Conservation (phyloP, 768 basidiomycete species). For the Exsudoporus frostii region DNA sequence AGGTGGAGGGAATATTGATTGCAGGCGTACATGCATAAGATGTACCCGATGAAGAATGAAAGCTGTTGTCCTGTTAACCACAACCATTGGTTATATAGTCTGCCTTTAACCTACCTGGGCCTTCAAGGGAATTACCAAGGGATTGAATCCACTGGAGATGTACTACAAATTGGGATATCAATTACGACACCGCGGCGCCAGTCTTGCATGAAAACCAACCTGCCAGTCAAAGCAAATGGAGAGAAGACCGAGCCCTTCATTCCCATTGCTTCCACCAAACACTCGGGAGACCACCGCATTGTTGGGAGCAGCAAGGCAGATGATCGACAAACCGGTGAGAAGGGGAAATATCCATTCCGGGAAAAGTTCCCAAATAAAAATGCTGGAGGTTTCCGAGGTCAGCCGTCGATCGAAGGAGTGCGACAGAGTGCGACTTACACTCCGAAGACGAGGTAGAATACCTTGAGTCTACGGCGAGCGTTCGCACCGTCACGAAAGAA, state of each 20-base stretch:
- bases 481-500: conserved; percentile 42
- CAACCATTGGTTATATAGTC: neutral
- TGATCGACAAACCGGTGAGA: conserved; percentile 56
- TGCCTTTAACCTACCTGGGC: conserved; percentile 36
- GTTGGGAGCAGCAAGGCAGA: conserved; percentile 55
- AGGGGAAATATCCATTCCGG: conserved; percentile 49
- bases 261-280: conserved; percentile 60
- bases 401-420: neutral
- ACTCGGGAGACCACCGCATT: conserved; percentile 49
- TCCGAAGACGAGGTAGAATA: conserved; percentile 24
- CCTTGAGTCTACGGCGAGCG: conserved; percentile 40
- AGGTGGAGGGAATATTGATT: neutral
- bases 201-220: conserved; percentile 29
- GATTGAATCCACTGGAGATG: conserved; percentile 34
- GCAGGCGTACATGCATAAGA: conserved; percentile 47
- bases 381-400: conserved; percentile 25
- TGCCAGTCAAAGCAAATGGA: conserved; percentile 64
- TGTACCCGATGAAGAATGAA: conserved; percentile 46
- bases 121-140: conserved; percentile 52
- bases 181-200: neutral
- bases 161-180: conserved; percentile 14
- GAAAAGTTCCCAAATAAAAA: conserved; percentile 29
- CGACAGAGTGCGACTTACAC: conserved; percentile 32
- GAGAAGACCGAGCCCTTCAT: conserved; percentile 61
- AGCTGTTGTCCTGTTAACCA: conserved; percentile 22